phyloP scores from a whole-genome alignment of 352 stramenopile genomes.

The Plasmopara muralis region DNA sequence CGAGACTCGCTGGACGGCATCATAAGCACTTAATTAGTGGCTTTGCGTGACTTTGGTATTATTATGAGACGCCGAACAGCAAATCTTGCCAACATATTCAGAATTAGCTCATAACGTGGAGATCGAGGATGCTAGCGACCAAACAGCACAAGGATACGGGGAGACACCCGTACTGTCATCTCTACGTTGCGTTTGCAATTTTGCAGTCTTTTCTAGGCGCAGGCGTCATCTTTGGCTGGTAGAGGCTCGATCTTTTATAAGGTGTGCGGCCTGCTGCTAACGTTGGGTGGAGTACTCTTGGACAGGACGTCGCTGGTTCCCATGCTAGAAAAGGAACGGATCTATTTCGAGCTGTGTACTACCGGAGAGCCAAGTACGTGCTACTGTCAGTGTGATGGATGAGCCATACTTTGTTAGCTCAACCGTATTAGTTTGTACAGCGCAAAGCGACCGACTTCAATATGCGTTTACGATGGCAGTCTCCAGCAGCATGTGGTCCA shows the following conservation, averaged over 20 bases:
- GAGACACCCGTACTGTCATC: conserved; percentile 27
- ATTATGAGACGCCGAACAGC: too few species aligned
- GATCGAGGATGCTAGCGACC: conserved; percentile 14
- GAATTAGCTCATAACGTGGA: not conserved
- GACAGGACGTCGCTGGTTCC: conserved; percentile 49
- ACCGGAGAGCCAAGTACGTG: conserved; percentile 33
- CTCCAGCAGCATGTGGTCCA: conserved; percentile 56
- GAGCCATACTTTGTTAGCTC: not conserved
- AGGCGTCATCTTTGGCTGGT: conserved; percentile 62
- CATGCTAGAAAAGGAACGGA: conserved; percentile 47
- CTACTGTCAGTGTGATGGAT: not conserved
- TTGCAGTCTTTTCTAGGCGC: conserved; percentile 57
- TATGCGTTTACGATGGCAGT: conserved; percentile 57
- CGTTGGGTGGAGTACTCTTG: conserved; percentile 2
- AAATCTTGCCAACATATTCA: too few species aligned
- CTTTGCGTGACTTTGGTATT: too few species aligned
- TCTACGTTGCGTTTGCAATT: conserved; percentile 48
- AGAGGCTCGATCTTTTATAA: conserved; percentile 4
- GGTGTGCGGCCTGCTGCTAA: conserved; percentile 2
- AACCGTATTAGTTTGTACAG: conserved; percentile 30
- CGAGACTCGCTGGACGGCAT: conserved; percentile 22
- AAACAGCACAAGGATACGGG: conserved; percentile 15
- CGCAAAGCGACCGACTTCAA: conserved; percentile 50
- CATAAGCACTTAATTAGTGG: not conserved
- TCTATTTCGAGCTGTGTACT: conserved; percentile 51